Conservation (phyloP, 2,329 filamentous ascomycete genomes). For the Trichoderma hamatum region DNA sequence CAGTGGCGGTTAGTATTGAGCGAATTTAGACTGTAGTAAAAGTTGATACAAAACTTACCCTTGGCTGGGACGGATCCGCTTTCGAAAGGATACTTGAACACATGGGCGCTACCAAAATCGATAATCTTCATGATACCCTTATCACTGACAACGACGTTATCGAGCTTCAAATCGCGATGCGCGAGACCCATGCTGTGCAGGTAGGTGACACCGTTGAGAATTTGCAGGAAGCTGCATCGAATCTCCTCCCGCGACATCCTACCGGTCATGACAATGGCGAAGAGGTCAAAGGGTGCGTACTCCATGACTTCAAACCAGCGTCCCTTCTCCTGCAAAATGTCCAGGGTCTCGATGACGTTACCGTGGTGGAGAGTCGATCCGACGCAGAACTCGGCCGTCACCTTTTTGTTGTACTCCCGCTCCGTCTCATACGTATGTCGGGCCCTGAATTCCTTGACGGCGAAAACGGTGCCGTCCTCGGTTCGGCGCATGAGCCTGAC, state of each 20-base stretch:
- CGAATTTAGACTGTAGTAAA: not conserved
- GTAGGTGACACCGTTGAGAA: constrained; percentile 91
- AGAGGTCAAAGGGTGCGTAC: constrained; percentile 92
- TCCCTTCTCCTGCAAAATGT: constrained; percentile 91
- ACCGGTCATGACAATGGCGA: constrained; percentile 98
- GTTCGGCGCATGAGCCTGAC: constrained; percentile 92
- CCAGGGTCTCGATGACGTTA: constrained; percentile 96
- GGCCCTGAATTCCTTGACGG: constrained; percentile 94
- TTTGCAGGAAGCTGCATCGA: constrained; percentile 89
- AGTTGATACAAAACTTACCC: constrained; percentile 35
- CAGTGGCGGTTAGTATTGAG: constrained; percentile 27
- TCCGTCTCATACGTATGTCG: constrained; percentile 92
- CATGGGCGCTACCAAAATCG: constrained; percentile 95
- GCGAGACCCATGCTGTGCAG: constrained; percentile 93
- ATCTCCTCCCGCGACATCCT: constrained; percentile 94
- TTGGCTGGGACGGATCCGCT: constrained; percentile 56
- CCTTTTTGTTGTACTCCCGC: constrained; percentile 95
- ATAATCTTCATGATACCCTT: constrained; percentile 99
- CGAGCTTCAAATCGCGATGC: constrained; percentile 92
- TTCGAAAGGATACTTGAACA: constrained; percentile 97
- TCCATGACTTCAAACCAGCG: constrained; percentile 99
- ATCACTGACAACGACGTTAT: constrained; percentile 97
- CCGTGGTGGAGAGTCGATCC: constrained; percentile 96
- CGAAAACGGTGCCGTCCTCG: constrained; percentile 90
- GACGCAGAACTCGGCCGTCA: constrained; percentile 97